These are phyloP conservation scores for Harringtonia aguacate DNA, from an alignment of 2,329 filamentous ascomycete genomes.

Conservation along the genomic window DNA sequence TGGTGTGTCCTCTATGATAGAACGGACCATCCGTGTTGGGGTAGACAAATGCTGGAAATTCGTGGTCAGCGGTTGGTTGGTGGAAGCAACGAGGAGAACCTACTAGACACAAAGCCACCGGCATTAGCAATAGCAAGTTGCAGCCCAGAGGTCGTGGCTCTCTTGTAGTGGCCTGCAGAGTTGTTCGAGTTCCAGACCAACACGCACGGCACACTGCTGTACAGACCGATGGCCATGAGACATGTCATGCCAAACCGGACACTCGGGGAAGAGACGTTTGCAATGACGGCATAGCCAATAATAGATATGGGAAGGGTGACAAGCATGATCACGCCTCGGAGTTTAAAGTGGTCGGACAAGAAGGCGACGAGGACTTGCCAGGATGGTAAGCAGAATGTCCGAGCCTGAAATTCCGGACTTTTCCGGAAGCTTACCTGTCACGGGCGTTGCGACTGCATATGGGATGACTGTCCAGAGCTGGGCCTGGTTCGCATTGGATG, in stretches of 20 bases:
- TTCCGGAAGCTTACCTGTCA: conserved; percentile 29
- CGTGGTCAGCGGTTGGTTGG: not conserved
- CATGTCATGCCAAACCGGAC: conserved; percentile 57
- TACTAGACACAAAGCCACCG: conserved; percentile 50
- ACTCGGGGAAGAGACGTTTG: conserved; percentile 37
- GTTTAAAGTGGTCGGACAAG: conserved; percentile 47
- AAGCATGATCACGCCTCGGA: conserved; percentile 53
- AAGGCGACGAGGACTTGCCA: conserved; percentile 40
- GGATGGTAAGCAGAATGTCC: not conserved
- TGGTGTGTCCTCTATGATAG: conserved; percentile 50
- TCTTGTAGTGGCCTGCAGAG: conserved; percentile 58
- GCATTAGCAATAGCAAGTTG: conserved; percentile 58
- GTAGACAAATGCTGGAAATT: conserved; percentile 23
- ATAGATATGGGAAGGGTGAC: conserved; percentile 53
- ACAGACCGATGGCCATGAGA: conserved; percentile 55
- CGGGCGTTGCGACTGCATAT: conserved; percentile 47
- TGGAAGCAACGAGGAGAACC: not conserved
- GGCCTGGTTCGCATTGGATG: conserved; percentile 37
- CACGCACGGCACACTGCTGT: conserved; percentile 49
- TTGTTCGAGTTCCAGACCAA: conserved; percentile 60
- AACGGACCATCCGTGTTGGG: conserved; percentile 42
- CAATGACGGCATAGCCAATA: conserved; percentile 53
- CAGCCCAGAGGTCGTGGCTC: conserved; percentile 54
- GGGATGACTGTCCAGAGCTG: conserved; percentile 56
- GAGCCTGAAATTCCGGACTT: not conserved